phyloP scores from a whole-genome alignment of 495 filamentous ascomycete genomes.

The Chaetomium tenue region DNA sequence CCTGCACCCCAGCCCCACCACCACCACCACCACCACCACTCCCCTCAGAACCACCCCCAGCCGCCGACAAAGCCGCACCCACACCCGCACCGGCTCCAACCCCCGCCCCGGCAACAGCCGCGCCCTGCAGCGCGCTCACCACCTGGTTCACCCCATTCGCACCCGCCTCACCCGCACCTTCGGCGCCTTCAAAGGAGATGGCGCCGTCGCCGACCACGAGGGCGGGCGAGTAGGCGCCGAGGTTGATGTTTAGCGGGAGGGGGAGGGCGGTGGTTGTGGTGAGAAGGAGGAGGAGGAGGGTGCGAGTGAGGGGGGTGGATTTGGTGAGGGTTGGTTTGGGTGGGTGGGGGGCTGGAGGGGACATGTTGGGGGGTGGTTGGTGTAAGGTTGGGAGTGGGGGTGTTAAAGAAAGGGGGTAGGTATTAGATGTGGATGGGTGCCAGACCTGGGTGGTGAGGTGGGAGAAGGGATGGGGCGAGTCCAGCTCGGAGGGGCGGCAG shows the following conservation, averaged over 20 bases:
- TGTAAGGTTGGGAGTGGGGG: not conserved
- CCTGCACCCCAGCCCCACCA: not conserved
- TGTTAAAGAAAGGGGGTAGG: not conserved
- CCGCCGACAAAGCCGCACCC: too few species aligned
- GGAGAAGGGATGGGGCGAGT: not conserved
- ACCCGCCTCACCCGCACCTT: constrained; percentile 18
- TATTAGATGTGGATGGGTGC: not conserved
- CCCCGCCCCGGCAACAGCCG: constrained; percentile 10
- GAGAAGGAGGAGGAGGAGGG: constrained; percentile 18
- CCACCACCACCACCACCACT: too few species aligned
- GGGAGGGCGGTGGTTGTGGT: constrained; percentile 15
- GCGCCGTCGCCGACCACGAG: constrained; percentile 59
- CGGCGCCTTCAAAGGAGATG: constrained; percentile 44
- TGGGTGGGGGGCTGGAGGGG: too few species aligned
- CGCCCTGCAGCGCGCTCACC: constrained; percentile 23
- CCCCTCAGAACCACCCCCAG: too few species aligned
- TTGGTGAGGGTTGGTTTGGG: constrained; percentile 3
- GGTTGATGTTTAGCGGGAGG: constrained; percentile 56
- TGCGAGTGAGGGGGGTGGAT: constrained; percentile 9
- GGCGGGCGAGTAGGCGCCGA: constrained; percentile 58
- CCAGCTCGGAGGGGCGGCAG: not conserved
- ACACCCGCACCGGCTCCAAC: too few species aligned
- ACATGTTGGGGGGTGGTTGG: too few species aligned
- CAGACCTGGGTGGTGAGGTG: constrained; percentile 2
- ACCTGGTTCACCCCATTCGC: constrained; percentile 33